Percentiles rank a stretch among this genome's conserved stretches.
Evolutionary conservation across 371 early-diverging fungal genomes (phyloP).

Genomic region (Batkoa obscura): DNA sequence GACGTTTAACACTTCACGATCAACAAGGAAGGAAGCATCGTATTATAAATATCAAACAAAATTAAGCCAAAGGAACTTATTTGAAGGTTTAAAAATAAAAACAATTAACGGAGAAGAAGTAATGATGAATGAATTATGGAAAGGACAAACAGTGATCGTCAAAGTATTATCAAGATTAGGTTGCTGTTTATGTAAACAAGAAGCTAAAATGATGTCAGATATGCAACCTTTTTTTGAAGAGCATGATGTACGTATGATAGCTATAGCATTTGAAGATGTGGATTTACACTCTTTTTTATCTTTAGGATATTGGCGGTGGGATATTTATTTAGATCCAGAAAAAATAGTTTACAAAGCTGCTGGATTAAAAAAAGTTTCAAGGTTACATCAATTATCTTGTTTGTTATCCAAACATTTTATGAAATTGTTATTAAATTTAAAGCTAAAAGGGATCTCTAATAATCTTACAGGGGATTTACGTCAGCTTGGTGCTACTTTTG

Average conservation of each 20-base stretch:
- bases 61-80: too few species aligned
- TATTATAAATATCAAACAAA: too few species aligned
- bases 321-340: constrained; percentile 1
- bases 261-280: constrained; percentile 1
- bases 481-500: background rate
- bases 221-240: background rate
- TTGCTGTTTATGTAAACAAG: constrained; percentile 2
- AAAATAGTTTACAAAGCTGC: constrained; percentile 1
- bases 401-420: background rate
- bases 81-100: background rate
- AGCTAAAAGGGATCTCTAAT: background rate
- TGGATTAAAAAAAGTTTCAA: background rate
- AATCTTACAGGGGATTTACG: background rate
- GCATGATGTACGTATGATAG: background rate
- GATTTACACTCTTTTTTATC: background rate
- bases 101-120: background rate
- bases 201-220: background rate
- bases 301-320: constrained; percentile 3
- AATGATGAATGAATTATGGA: background rate
- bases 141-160: background rate
- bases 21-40: too few species aligned
- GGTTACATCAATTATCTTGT: background rate
- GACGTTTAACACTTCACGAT: too few species aligned
- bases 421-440: background rate
- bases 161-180: constrained; percentile 3